A percentile compares a stretch with the other conserved stretches of the same genome.
Conservation (phyloP, 371 early-diverging fungal genomes). For the Coemansia sp. region DNA sequence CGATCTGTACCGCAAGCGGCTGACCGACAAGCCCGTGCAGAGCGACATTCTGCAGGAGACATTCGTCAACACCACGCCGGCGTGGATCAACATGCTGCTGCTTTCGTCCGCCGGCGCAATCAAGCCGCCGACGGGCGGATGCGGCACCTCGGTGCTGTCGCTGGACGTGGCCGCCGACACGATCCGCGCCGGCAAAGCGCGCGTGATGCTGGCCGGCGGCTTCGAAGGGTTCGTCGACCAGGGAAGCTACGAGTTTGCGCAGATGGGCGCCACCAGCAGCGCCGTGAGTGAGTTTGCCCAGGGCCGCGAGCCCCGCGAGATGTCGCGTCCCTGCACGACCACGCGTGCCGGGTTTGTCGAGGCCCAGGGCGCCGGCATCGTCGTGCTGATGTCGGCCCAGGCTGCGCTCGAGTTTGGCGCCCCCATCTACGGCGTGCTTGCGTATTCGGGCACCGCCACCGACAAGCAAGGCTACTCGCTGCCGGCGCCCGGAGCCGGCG, state of each 20-base stretch:
- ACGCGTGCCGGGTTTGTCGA: conserved; percentile 96
- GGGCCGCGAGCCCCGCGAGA: conserved; percentile 87
- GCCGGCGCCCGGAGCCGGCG: conserved; percentile 94
- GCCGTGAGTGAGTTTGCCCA: conserved; percentile 80
- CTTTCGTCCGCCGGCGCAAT: conserved; percentile 95
- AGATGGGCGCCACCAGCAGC: conserved; percentile 95
- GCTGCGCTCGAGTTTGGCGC: conserved; percentile 93
- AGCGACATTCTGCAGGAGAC: conserved; percentile 95
- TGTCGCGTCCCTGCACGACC: conserved; percentile 91
- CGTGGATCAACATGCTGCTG: conserved; percentile 96
- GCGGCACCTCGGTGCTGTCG: conserved; percentile 91
- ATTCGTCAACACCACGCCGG: conserved; percentile 96
- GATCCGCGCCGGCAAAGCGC: conserved; percentile 89
- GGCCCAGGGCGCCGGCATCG: conserved; percentile 90
- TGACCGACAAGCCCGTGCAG: conserved; percentile 84
- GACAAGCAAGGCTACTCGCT: conserved; percentile 94
- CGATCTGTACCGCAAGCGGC: conserved; percentile 75
- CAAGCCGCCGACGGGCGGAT: conserved; percentile 94
- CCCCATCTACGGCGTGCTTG: conserved; percentile 93
- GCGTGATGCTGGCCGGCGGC: conserved; percentile 93
- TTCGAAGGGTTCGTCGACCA: conserved; percentile 95
- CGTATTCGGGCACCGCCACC: conserved; percentile 87
- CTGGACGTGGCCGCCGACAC: conserved; percentile 92
- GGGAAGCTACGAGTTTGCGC: conserved; percentile 92
- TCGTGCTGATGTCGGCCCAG: conserved; percentile 87